A percentile compares a stretch with the other conserved stretches of the same genome.
These are phyloP conservation scores for Termitomyces heimii DNA, from an alignment of 768 basidiomycete genomes.

Conservation along the genomic window DNA sequence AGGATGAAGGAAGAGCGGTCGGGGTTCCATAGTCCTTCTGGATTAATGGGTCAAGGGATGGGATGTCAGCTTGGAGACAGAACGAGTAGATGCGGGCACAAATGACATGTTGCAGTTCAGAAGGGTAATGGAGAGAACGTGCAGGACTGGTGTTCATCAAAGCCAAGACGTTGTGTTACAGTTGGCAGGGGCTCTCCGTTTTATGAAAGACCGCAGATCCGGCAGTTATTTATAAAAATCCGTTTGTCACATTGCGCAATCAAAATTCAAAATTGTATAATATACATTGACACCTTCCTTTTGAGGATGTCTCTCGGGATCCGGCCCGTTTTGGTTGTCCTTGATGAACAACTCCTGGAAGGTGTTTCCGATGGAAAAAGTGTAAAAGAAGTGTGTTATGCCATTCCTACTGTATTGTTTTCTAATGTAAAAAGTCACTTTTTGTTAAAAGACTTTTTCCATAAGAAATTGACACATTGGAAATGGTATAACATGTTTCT, in stretches of 20 bases:
- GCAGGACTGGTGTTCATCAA: conserved; percentile 24
- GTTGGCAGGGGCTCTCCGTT: background rate
- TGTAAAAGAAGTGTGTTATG: no score
- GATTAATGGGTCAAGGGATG: conserved; percentile 70
- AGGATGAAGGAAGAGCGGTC: conserved; percentile 64
- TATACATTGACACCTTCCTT: conserved; percentile 7
- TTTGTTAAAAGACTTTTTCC: no score
- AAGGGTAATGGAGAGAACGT: conserved; percentile 44
- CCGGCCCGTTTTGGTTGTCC: conserved; percentile 1
- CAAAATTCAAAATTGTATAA: conserved; percentile 6
- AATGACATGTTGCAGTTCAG: conserved; percentile 67
- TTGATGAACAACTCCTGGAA: no score
- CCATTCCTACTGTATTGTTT: no score
- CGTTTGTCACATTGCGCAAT: conserved; percentile 3
- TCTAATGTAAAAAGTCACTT: no score
- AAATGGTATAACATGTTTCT: no score
- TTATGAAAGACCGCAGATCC: conserved; percentile 4
- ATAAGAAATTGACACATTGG: no score
- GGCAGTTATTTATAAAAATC: conserved; percentile 6
- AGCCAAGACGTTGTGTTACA: background rate
- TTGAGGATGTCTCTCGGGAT: conserved; percentile 6
- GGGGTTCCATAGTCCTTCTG: conserved; percentile 42
- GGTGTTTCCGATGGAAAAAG: no score
- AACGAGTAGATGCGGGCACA: conserved; percentile 67
- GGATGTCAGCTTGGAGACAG: conserved; percentile 45